Conservation (phyloP, 192 early-diverging fungal species). For the Podila minutissima region DNA sequence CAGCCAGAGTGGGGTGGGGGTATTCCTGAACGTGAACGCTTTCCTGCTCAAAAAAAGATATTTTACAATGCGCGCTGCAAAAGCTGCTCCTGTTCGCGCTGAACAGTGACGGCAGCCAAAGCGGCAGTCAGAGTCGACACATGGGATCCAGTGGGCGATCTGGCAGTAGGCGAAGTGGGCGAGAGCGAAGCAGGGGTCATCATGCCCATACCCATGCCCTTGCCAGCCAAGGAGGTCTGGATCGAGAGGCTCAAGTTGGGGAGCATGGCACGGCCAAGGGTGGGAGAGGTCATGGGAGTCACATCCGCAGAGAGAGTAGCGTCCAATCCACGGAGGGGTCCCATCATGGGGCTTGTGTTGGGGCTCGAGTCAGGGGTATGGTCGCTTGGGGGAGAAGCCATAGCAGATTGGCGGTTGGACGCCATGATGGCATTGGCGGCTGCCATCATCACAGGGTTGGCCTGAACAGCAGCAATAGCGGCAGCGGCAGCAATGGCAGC, state of each 20-base stretch:
- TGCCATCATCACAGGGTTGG: constrained; percentile 42
- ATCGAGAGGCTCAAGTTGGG: constrained; percentile 20
- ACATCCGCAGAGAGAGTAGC: constrained; percentile 18
- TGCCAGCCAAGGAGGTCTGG: constrained; percentile 27
- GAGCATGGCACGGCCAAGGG: constrained; percentile 21
- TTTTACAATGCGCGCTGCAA: constrained; percentile 8
- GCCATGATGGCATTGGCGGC: constrained; percentile 49
- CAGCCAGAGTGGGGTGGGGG: not conserved
- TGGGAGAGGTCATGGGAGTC: constrained; percentile 34
- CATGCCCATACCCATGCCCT: constrained; percentile 20
- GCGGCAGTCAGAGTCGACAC: constrained; percentile 47
- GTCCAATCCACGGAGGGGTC: not conserved
- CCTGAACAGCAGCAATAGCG: constrained; percentile 63
- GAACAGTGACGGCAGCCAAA: constrained; percentile 40
- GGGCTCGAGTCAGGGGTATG: constrained; percentile 44
- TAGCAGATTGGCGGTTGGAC: constrained; percentile 13
- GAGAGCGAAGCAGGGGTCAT: constrained; percentile 43
- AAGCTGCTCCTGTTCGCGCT: constrained; percentile 20
- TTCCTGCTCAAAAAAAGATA: not conserved
- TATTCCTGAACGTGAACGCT: not conserved
- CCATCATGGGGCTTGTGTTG: constrained; percentile 39
- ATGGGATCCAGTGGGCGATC: constrained; percentile 24
- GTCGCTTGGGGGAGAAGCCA: constrained; percentile 10
- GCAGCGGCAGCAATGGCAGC: constrained; percentile 69
- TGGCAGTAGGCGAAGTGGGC: constrained; percentile 19